Percentiles rank a stretch among this genome's conserved stretches.
Evolutionary conservation across 2,329 filamentous ascomycete genomes (phyloP).

Genomic region (Monosporascus sp.): DNA sequence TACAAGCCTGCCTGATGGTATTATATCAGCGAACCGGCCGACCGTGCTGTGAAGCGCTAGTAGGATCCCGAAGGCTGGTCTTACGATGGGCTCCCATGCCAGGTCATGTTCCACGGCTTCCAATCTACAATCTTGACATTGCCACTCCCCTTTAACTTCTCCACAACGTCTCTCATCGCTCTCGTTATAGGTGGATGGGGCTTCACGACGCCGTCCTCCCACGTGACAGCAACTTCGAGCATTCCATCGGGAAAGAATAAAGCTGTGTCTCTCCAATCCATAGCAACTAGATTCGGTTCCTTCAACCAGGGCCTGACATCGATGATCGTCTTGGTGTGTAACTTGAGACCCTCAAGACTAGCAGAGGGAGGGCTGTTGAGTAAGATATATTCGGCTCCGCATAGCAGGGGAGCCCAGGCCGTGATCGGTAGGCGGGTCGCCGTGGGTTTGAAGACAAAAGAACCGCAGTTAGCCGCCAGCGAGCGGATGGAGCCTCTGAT

Average conservation of each 20-base stretch:
- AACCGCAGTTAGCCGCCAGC: conserved; percentile 42
- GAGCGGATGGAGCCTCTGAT: conserved; percentile 45
- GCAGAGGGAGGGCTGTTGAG: conserved; percentile 50
- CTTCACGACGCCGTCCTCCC: conserved; percentile 54
- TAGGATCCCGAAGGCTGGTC: conserved; percentile 24
- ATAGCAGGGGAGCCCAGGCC: conserved; percentile 33
- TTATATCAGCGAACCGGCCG: not conserved
- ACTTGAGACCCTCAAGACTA: conserved; percentile 39
- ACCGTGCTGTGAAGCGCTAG: not conserved
- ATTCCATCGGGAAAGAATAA: conserved; percentile 29
- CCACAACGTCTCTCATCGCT: conserved; percentile 49
- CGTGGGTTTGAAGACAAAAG: conserved; percentile 39
- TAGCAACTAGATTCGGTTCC: conserved; percentile 16
- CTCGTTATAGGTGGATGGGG: conserved; percentile 55
- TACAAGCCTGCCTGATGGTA: conserved; percentile 37
- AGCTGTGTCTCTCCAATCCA: conserved; percentile 16
- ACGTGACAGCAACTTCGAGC: conserved; percentile 55
- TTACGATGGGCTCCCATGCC: conserved; percentile 34
- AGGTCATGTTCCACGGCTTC: conserved; percentile 46
- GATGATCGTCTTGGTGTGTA: conserved; percentile 35
- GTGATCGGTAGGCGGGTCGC: conserved; percentile 34
- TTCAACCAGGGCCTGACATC: conserved; percentile 19
- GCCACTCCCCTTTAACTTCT: conserved; percentile 41
- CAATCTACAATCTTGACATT: conserved; percentile 53
- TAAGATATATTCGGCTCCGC: conserved; percentile 40